Evolutionary conservation across 306 rosid species (phyloP), one percentile per base, ranked within the genome.

Genomic region (Dryas octopetala): DNA sequence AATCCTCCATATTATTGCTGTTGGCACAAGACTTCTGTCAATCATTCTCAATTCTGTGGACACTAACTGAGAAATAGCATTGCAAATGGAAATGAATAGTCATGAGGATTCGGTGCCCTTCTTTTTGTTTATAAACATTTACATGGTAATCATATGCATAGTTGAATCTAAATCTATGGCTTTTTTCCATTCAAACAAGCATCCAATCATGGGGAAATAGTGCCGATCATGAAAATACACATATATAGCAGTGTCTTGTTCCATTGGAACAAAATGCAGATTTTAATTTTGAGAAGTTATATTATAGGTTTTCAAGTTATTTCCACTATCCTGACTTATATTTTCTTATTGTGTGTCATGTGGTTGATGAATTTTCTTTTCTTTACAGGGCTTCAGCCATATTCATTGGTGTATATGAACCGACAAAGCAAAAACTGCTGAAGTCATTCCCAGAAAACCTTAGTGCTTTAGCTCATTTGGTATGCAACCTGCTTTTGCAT

Each of bases 391-490:
- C 96, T 57, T 88, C 97, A 77, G 97, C 97, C 11, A 58, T 92
- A 76, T 92, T 90, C 78, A 73, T 89, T 68, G 97, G 97, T 69
- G 91, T 89, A 17, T 92, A 92, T 81, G 97, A 92, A 74, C 96
- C 97, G 50, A 71, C 87, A 26, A 92, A 92, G 86, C 93, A 81
- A 77, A 86, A 78, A 74, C 66, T 92, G 79, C 82, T 92, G 53
- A 70, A 71, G 63, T 75, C 85, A 19, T 78, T 92, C 43, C 97
- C 97, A 16, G 91, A 87, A 63, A 84, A 85, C 77, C 84, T 92
- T 76, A 92, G 87, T 4, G 96, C 90, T 19, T 64, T 90, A 75
- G 97, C 91, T 77, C 96, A 92, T 75, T 53, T 92, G 88, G 93
- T 92, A 88, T 78, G 91, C 53, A 48, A 26, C 74, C 79, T 60